Evolutionary conservation across 768 basidiomycete genomes (phyloP), one percentile per base, ranked within the genome.

Genomic region (Tylopilus vinaceipallidus): DNA sequence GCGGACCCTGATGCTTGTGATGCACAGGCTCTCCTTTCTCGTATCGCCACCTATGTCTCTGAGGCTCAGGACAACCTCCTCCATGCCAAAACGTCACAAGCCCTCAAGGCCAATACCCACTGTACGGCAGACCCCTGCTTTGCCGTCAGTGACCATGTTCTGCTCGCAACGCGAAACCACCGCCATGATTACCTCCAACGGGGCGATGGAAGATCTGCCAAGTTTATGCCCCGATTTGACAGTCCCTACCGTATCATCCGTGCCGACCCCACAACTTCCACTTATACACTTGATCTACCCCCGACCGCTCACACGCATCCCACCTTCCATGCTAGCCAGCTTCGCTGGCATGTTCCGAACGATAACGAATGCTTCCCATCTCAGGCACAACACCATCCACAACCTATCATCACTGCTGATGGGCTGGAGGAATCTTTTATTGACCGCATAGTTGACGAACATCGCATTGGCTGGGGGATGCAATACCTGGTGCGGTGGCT

Each of bases 181-280:
- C n/a, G n/a, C n/a, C n/a, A n/a, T n/a, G n/a, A n/a, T n/a, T n/a
- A n/a, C n/a, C n/a, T n/a, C n/a, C n/a, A n/a, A n/a, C n/a, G n/a
- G n/a, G n/a, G n/a, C n/a, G n/a, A n/a, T n/a, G n/a, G n/a, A n/a
- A n/a, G n/a, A n/a, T n/a, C 71, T 0, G 72, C 71, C 0, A 78
- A 79, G 42, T 75, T 76, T 45, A 71, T 78, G 62, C 70, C 73
- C 0, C 48, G 60, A 0, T 71, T 41, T n/a, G 70, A 76, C 44
- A 63, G 71, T 0, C 68, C 64, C 0, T 70, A 59, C 45, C 38
- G 6, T 0, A 49, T 78, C 3, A 33, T 55, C 0, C 39, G 51
- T 0, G 59, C 62, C 0, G 40, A 65, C n/a, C 30, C 39, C 0
- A 44, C 47, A 1, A 45, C 46, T 0, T 72, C 68, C 2, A 61